phyloP scores from a whole-genome alignment of 805 yeast genomes.

The Grigorovia humatica region DNA sequence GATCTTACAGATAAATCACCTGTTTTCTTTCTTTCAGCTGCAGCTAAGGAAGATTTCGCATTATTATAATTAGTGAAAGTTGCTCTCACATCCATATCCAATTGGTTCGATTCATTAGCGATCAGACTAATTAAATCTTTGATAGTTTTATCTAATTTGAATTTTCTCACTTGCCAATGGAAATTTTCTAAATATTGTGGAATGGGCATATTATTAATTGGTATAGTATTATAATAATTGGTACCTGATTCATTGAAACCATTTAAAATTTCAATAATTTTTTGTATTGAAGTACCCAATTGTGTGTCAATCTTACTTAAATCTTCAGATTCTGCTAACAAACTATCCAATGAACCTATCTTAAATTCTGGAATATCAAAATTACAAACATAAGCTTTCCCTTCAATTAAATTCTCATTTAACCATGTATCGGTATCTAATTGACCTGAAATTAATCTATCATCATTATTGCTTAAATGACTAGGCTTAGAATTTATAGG shows the following conservation, averaged over 20 bases:
- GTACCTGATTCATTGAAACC: conserved; percentile 36
- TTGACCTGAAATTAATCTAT: not conserved
- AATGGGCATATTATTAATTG: conserved; percentile 39
- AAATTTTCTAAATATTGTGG: conserved; percentile 63
- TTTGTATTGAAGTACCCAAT: conserved; percentile 54
- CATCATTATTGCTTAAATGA: conserved; percentile 21
- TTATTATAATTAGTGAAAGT: conserved; percentile 64
- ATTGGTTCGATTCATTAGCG: conserved; percentile 65
- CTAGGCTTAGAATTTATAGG: conserved; percentile 49
- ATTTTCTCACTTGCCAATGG: conserved; percentile 82
- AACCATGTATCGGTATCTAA: conserved; percentile 40
- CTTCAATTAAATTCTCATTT: conserved; percentile 44
- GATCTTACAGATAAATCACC: conserved; percentile 91
- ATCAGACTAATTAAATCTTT: conserved; percentile 61
- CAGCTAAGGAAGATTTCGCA: conserved; percentile 73
- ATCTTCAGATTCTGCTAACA: conserved; percentile 87
- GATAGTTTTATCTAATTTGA: conserved; percentile 74
- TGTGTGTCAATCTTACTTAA: conserved; percentile 73
- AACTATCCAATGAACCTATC: conserved; percentile 87
- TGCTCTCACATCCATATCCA: conserved; percentile 78
- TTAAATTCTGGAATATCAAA: conserved; percentile 75
- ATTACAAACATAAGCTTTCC: conserved; percentile 45
- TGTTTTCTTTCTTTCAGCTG: conserved; percentile 85
- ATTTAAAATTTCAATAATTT: conserved; percentile 64
- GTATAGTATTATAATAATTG: conserved; percentile 40